Evolutionary conservation across 129 eudicot genomes (phyloP).

Genomic region (Smallanthus sonchifolius): DNA sequence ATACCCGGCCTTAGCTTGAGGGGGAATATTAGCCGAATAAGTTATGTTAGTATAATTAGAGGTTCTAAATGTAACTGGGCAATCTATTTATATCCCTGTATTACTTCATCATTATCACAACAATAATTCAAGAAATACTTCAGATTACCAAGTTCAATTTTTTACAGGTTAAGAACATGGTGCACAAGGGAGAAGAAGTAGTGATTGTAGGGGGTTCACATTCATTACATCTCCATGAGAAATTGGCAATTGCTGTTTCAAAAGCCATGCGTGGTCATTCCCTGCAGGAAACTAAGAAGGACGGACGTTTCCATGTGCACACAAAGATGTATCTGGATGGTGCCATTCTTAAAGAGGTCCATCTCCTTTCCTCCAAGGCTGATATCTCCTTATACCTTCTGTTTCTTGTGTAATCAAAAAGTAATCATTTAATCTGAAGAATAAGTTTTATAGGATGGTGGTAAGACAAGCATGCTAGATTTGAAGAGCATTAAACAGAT

Average conservation of each 20-base stretch:
- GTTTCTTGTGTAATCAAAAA: neutral
- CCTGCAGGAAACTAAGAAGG: slow-evolving; percentile 92
- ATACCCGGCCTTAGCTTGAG: too few relatives aligned
- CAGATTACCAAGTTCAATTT: too few relatives aligned
- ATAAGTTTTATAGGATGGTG: neutral
- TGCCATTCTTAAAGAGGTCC: slow-evolving; percentile 91
- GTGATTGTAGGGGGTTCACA: slow-evolving; percentile 89
- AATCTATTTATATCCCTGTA: too few relatives aligned
- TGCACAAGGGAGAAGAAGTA: slow-evolving; percentile 88
- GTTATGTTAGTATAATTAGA: too few relatives aligned
- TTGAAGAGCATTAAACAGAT: neutral
- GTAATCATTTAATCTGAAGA: neutral
- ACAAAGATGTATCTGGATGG: slow-evolving; percentile 95
- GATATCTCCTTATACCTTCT: neutral
- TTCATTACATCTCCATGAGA: slow-evolving; percentile 83
- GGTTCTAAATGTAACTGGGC: too few relatives aligned
- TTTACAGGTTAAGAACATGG: slow-evolving; percentile 80
- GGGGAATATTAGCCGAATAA: too few relatives aligned
- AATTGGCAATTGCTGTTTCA: slow-evolving; percentile 92
- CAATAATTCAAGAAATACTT: too few relatives aligned
- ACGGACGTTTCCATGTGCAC: slow-evolving; percentile 96
- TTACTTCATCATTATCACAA: too few relatives aligned
- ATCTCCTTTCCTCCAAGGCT: neutral
- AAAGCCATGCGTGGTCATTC: slow-evolving; percentile 97
- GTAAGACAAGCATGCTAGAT: neutral